Percentiles rank a stretch among this genome's conserved stretches.
These are phyloP conservation scores for Draba incana DNA, from an alignment of 345 rosid species.

Conservation along the genomic window DNA sequence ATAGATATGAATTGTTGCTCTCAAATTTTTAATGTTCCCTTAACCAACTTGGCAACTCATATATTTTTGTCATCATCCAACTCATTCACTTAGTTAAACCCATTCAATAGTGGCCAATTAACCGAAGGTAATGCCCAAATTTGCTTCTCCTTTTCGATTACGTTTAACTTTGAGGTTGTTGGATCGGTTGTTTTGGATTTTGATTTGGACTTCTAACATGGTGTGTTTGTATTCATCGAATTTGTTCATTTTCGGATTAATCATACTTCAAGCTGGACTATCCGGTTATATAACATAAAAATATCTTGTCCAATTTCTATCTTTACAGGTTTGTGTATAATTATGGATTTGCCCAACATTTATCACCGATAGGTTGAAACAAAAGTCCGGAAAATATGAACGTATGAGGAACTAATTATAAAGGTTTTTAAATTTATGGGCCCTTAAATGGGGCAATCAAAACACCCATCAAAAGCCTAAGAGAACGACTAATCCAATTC, in stretches of 20 bases:
- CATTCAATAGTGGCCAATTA: too few species aligned
- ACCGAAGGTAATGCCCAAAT: too few species aligned
- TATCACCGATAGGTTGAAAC: neutral
- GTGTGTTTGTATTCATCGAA: too few species aligned
- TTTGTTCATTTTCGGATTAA: too few species aligned
- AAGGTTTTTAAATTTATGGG: neutral
- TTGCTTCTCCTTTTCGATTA: too few species aligned
- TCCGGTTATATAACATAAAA: too few species aligned
- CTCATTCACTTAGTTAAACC: neutral
- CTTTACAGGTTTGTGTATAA: neutral
- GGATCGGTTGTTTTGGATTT: too few species aligned
- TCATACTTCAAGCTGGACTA: too few species aligned
- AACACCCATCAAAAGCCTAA: neutral
- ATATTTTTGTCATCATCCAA: neutral
- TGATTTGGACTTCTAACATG: too few species aligned
- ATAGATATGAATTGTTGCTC: conserved; percentile 13
- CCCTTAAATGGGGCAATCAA: neutral
- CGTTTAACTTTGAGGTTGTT: too few species aligned
- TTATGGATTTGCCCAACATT: neutral
- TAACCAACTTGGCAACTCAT: too few species aligned
- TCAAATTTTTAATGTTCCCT: conserved; percentile 1
- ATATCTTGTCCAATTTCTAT: too few species aligned
- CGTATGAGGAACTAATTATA: neutral
- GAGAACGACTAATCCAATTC: neutral
- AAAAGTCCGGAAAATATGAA: neutral